Evolutionary conservation across 441 rosid species (phyloP), one percentile per base, ranked within the genome.

Genomic region (Manihot esculenta): DNA sequence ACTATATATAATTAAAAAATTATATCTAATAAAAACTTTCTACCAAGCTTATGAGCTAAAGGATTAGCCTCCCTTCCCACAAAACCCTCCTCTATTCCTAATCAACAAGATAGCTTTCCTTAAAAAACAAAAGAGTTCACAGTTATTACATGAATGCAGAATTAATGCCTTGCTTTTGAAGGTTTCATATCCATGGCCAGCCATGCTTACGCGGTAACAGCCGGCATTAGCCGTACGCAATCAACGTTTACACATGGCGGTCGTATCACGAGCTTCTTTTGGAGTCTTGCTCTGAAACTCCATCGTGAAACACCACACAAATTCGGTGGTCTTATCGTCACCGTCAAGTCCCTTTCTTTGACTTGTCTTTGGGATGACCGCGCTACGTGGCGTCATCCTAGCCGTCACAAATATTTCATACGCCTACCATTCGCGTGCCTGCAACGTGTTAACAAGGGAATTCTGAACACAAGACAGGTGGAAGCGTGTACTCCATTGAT

Each of bases 341-440:
- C 4, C 11, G 65, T 68, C 72, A n/a, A 68, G 54, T 72, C 61
- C 11, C 15, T 56, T 42, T 73, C 49, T 67, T 70, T 68, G 76
- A 75, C 72, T 63, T 45, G 67, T 21, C 11, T 0, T 17, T 0
- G 12, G 17, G 15, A 51, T 57, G 73, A 59, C 62, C 13, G 4
- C 1, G 0, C 18, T 47, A 62, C 71, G 77, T 72, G 77, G 69
- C 78, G 15, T 73, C 48, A 69, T 69, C 57, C 33, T 5, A 33
- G n/a, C n/a, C n/a, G n/a, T n/a, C n/a, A n/a, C n/a, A n/a, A n/a
- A n/a, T n/a, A n/a, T n/a, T n/a, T n/a, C n/a, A n/a, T n/a, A n/a
- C 13, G 14, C 14, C 18, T 1, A 13, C 48, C 33, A 20, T 58
- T 8, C 59, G 49, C 18, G 26, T 12, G 70, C 72, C 49, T 62